These are phyloP conservation scores for Vachellia pachyceras DNA, from an alignment of 306 rosid species.

Conservation along the genomic window DNA sequence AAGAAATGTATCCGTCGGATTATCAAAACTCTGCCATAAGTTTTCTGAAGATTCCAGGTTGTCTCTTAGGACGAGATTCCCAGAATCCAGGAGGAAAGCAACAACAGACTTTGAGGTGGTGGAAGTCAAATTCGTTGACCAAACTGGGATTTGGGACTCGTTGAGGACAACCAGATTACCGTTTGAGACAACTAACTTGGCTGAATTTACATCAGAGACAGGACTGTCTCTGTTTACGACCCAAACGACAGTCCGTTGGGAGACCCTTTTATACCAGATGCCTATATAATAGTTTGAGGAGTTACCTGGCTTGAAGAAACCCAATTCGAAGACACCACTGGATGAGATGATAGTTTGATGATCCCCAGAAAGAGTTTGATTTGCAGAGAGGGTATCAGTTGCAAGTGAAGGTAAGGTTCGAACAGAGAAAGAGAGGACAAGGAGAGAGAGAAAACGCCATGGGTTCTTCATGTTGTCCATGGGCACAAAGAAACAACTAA, in stretches of 20 bases:
- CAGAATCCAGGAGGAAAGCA: slow-evolving; percentile 52
- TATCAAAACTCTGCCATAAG: slow-evolving; percentile 71
- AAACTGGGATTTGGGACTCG: slow-evolving; percentile 45
- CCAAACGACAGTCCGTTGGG: slow-evolving; percentile 51
- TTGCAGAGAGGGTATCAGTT: slow-evolving; percentile 50
- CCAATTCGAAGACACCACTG: slow-evolving; percentile 53
- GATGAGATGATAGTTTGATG: slow-evolving; percentile 65
- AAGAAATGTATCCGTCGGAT: slow-evolving; percentile 56
- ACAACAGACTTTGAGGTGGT: slow-evolving; percentile 34
- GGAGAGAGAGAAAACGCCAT: slow-evolving; percentile 30
- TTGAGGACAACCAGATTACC: slow-evolving; percentile 60
- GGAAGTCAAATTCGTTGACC: slow-evolving; percentile 65
- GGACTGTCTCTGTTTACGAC: slow-evolving; percentile 70
- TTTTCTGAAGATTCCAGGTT: slow-evolving; percentile 35
- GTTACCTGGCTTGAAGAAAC: slow-evolving; percentile 60
- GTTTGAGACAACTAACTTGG: slow-evolving; percentile 29
- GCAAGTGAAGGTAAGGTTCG: slow-evolving; percentile 38
- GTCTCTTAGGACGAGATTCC: slow-evolving; percentile 57
- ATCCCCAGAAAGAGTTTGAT: slow-evolving; percentile 62
- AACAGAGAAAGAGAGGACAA: slow-evolving; percentile 39
- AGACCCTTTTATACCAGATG: slow-evolving; percentile 58
- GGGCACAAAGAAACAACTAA: slow-evolving; percentile 7
- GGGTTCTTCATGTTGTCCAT: slow-evolving; percentile 44
- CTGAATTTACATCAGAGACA: slow-evolving; percentile 50
- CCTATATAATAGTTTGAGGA: slow-evolving; percentile 55